Base-by-base conservation (phyloP, 2,329 filamentous ascomycete species). In the Colletotrichum viniferum region DNA sequence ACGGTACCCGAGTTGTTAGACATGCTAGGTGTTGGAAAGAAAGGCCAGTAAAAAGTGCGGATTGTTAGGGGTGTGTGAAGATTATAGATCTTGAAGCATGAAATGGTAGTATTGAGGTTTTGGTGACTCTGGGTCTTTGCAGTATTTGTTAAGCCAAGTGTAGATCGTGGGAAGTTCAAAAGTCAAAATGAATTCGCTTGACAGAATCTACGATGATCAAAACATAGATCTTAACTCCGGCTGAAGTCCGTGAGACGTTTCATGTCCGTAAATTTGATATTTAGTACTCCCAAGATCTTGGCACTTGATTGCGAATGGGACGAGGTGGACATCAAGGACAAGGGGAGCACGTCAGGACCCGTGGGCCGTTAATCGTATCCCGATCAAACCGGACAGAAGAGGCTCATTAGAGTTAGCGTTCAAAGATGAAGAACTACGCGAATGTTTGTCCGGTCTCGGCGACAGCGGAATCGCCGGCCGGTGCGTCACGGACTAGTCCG, bases 321-420 rank as follows among this genome's bases (percentile, higher is more conserved):
- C 13, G 10, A 52, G 43, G n/a, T 52, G n/a, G 43, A 52, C 7
- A 12, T 48, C 9, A 12, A n/a, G 38, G 38, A 48, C 43, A 52
- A 13, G n/a, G 10, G 0, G 43, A 52, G 43, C 43, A 52, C n/a
- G 10, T 21, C 43, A 52, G n/a, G 10, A 52, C n/a, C 10, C n/a
- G 2, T 13, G 4, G 10, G n/a, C n/a, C 10, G 7, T 21, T 21
- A 10, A 52, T 10, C 6, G 3, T 1, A 0, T 13, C n/a, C 43
- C 43, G 5, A 7, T 10, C n/a, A 21, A 52, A 52, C 3, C 0
- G 43, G 2, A 21, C 6, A 4, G 43, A 12, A 21, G 6, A 52
- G n/a, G 5, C 18, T 48, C 4, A 13, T 48, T 52, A 0, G 1
- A 21, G 18, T n/a, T 13, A 21, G 43, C n/a, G n/a, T 21, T 21